Evolutionary conservation across 345 rosid species (phyloP), one percentile per base, ranked within the genome.

Genomic region (Gossypium australe): DNA sequence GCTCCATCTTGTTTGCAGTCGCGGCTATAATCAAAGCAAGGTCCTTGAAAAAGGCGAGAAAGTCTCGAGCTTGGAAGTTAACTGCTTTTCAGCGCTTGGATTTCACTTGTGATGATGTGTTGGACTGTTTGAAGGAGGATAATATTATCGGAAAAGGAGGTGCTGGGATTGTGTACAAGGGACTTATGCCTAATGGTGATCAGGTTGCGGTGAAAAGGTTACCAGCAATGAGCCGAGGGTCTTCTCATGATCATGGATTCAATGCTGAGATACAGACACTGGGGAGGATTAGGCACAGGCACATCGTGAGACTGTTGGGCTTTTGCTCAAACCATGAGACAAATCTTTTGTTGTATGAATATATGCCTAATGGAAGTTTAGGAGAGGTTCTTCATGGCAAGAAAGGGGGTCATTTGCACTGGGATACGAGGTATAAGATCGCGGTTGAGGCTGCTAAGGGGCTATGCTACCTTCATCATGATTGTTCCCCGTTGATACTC

Each of bases 51-150:
- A 93, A 89, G 79, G 97, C 97, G 2, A 91, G 89, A 14, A 91
- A 89, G 49, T 82, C 95, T 45, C 90, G 98, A 0, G 89, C 98
- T 20, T 93, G 98, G 98, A 91, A 86, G 77, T 57, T 93, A 75
- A 93, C 97, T n/a, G 92, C 98, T n/a, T 93, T 93, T 89, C 98
- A 93, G 78, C 90, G 97, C 69, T 76, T 91, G 82, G 97, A 93
- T 80, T 91, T 93, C 83, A 85, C 89, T 34, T 89, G 88, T 56
- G 98, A 93, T 56, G 95, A 93, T 79, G 90, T 93, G 47, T 78
- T 93, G 79, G 92, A 91, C 75, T 84, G 86, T 79, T 85, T 93
- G 78, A 93, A 91, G 73, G 98, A 93, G 82, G 95, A 93, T 80
- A 93, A 91, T 80, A 91, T 93, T 1, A 91, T 93, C 16, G 97